Conservation (phyloP, 441 rosid species). For the Omphalea diandra region DNA sequence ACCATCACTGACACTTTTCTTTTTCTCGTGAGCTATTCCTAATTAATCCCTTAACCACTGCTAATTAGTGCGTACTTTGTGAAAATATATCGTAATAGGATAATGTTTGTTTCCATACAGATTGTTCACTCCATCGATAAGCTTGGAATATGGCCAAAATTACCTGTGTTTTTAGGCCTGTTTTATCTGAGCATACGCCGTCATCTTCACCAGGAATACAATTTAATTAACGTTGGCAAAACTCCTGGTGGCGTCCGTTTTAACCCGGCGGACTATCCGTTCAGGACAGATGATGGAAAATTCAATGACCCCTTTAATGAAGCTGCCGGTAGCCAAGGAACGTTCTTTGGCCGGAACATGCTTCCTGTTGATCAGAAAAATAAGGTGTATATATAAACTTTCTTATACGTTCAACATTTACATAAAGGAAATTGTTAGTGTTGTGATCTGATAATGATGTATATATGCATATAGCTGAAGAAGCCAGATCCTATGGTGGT, state of each 20-base stretch:
- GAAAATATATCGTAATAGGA: too few species aligned
- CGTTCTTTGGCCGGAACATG: slow-evolving; percentile 54
- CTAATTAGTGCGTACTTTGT: too few species aligned
- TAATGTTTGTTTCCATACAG: slow-evolving; percentile 22
- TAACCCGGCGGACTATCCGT: slow-evolving; percentile 47
- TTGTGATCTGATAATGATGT: too few species aligned
- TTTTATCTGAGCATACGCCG: slow-evolving; percentile 43
- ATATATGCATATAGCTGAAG: slow-evolving; percentile 28
- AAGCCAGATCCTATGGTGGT: slow-evolving; percentile 64
- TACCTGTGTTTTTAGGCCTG: slow-evolving; percentile 52
- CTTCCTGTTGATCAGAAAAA: slow-evolving; percentile 35
- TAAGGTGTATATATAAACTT: slow-evolving; percentile 23
- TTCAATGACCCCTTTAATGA: slow-evolving; percentile 52
- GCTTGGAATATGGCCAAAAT: slow-evolving; percentile 43
- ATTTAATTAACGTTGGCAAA: slow-evolving; percentile 50
- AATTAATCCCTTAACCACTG: too few species aligned
- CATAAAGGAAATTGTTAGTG: too few species aligned
- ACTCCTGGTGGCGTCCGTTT: slow-evolving; percentile 41
- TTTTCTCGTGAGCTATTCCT: slow-evolving; percentile 36
- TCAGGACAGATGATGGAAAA: slow-evolving; percentile 48
- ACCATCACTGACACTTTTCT: slow-evolving; percentile 43
- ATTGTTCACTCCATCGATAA: slow-evolving; percentile 49
- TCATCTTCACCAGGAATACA: slow-evolving; percentile 52
- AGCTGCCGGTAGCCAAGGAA: slow-evolving; percentile 46
- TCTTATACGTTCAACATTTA: too few species aligned